Base-by-base conservation (phyloP, 2,329 filamentous ascomycete species). In the Sordariomycetes sp. region DNA sequence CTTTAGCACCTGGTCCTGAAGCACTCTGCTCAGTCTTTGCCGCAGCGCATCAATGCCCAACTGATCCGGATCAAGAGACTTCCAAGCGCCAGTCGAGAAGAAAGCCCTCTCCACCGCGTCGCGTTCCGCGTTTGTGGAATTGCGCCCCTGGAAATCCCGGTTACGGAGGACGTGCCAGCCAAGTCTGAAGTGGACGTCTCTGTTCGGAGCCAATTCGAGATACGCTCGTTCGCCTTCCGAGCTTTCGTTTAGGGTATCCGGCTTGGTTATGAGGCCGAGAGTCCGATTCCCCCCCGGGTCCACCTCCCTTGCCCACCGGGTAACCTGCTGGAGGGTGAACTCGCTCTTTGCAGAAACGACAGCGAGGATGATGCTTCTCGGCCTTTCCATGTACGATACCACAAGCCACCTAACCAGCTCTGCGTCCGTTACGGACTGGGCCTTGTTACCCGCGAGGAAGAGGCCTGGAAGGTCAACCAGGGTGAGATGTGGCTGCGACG, bases 81-180 rank as follows among this genome's bases (percentile, higher is more conserved):
- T 12, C 61, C 70, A 75, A 11, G 68, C 65, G 10, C 69, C 64
- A 37, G 71, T 74, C 14, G 64, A 65, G 55, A 79, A 66, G 16
- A 71, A 72, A 57, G 74, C 70, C 69, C 72, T 72, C 24, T 77
- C 76, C 0, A 73, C 63, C 12, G 66, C 60, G 40, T 80, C 71
- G 0, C 78, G 72, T 54, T 73, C 62, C 1, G 62, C 61, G 53
- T 65, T 59, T 3, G 68, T 65, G 58, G 62, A 63, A 14, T 64
- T n/a, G 43, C 69, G 61, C 20, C 63, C 68, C 58, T 75, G 69
- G 16, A 68, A 76, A 58, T 72, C 70, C 6, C 73, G 68, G 60
- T 81, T 81, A 37, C 70, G 72, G 2, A 82, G 65, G 0, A 80
- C 74, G 58, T 82, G 78, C 78, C 79, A 83, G 0, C 79, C 79